Evolutionary conservation across 257 asterid genomes (phyloP).

Genomic region (Echium plantagineum): DNA sequence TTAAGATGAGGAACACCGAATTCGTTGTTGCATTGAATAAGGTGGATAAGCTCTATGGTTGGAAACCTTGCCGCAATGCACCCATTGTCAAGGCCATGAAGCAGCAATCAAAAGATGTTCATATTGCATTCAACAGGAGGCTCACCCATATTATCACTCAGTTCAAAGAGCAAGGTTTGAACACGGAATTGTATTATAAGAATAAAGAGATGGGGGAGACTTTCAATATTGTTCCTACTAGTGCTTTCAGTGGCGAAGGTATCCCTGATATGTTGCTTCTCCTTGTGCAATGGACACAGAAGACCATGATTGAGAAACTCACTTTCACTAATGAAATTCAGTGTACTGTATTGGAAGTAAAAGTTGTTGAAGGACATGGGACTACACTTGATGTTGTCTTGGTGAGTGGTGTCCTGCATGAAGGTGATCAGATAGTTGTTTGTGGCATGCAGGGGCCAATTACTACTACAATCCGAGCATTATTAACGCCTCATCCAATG

Average conservation of each 20-base stretch:
- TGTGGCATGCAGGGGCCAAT: conserved; percentile 99
- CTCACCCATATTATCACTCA: conserved; percentile 62
- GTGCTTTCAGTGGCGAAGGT: conserved; percentile 99
- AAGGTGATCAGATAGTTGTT: conserved; percentile 92
- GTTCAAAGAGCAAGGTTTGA: conserved; percentile 90
- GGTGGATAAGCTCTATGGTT: conserved; percentile 86
- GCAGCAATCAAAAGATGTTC: conserved; percentile 72
- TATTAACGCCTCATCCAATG: conserved; percentile 97
- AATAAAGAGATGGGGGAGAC: conserved; percentile 89
- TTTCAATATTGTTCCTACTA: conserved; percentile 81
- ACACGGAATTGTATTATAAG: conserved; percentile 79
- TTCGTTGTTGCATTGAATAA: conserved; percentile 88
- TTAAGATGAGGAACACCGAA: conserved; percentile 85
- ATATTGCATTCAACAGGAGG: conserved; percentile 54
- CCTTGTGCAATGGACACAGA: conserved; percentile 86
- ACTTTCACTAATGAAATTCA: conserved; percentile 77
- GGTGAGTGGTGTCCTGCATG: conserved; percentile 93
- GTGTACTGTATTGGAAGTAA: conserved; percentile 99
- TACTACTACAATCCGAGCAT: conserved; percentile 76
- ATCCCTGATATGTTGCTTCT: conserved; percentile 71
- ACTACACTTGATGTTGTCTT: conserved; percentile 89
- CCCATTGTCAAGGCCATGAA: conserved; percentile 75
- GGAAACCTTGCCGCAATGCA: conserved; percentile 69
- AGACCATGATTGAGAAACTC: conserved; percentile 70
- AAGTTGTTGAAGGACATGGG: conserved; percentile 96